Conservation (phyloP, 257 asterid genomes). For the Primulina tabacum region DNA sequence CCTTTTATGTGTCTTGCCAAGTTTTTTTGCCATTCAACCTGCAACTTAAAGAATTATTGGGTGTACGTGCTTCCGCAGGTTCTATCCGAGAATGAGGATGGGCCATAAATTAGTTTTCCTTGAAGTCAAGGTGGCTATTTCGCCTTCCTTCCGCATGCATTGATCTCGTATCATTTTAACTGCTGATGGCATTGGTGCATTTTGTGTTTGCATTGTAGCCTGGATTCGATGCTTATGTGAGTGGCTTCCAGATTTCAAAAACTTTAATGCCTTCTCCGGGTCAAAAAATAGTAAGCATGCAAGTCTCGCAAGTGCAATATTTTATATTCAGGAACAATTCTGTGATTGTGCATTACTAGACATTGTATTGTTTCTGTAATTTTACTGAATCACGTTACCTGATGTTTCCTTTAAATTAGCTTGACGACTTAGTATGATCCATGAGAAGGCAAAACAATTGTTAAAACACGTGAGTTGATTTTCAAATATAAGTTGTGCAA, state of each 20-base stretch:
- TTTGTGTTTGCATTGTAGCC: conserved; percentile 53
- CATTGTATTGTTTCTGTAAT: neutral
- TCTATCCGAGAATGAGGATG: conserved; percentile 71
- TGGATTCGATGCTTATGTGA: conserved; percentile 73
- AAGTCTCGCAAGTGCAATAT: conserved; percentile 23
- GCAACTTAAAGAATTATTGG: conserved; percentile 31
- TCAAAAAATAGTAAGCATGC: conserved; percentile 61
- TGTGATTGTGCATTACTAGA: conserved; percentile 5
- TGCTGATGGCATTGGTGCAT: conserved; percentile 20
- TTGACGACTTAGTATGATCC: neutral
- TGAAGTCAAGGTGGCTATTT: conserved; percentile 63
- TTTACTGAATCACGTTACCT: conserved; percentile 7
- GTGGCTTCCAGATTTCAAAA: conserved; percentile 70
- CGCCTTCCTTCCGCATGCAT: conserved; percentile 21
- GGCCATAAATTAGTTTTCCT: conserved; percentile 58
- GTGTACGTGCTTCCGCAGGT: conserved; percentile 46
- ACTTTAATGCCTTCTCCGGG: conserved; percentile 41
- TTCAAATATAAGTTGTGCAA: conserved; percentile 8
- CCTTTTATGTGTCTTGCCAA: conserved; percentile 14
- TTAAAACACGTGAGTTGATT: neutral
- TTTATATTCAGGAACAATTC: conserved; percentile 20
- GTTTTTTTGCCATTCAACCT: conserved; percentile 14
- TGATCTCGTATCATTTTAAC: conserved; percentile 3
- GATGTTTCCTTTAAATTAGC: conserved; percentile 2
- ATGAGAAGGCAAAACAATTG: conserved; percentile 13